These are phyloP conservation scores for Mortierella sp. DNA, from an alignment of 371 early-diverging fungal genomes.

Conservation along the genomic window DNA sequence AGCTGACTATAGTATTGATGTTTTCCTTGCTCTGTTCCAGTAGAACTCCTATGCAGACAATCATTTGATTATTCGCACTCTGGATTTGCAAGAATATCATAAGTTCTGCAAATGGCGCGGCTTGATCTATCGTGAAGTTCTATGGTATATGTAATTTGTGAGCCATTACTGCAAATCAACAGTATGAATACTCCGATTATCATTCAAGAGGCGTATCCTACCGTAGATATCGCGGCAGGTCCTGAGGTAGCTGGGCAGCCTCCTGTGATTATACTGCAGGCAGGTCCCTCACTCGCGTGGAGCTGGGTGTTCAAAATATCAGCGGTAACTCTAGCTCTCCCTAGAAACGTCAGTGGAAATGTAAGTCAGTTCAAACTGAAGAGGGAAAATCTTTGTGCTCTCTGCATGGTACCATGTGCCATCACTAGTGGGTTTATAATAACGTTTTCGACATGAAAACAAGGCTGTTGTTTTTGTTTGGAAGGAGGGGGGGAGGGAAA, in stretches of 20 bases:
- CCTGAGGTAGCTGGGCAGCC: slow-evolving; percentile 31
- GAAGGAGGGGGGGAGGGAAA: not conserved
- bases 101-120: slow-evolving; percentile 49
- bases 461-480: not conserved
- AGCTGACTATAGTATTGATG: slow-evolving; percentile 61
- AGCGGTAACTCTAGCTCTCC: slow-evolving; percentile 22
- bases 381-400: not conserved
- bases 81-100: slow-evolving; percentile 29
- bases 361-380: not conserved
- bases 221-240: slow-evolving; percentile 24
- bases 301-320: slow-evolving; percentile 20
- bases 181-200: not conserved
- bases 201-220: slow-evolving; percentile 5
- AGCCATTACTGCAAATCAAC: not conserved
- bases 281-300: slow-evolving; percentile 29
- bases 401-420: no score
- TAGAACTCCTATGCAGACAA: slow-evolving; percentile 60
- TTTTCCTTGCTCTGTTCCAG: slow-evolving; percentile 33
- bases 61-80: slow-evolving; percentile 29
- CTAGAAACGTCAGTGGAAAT: slow-evolving; percentile 4
- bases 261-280: slow-evolving; percentile 27
- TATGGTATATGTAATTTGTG: not conserved
- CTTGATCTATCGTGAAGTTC: slow-evolving; percentile 37
- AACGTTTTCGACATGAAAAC: not conserved
- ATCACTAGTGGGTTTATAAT: not conserved